Percentiles rank a stretch among this genome's conserved stretches.
phyloP scores from a whole-genome alignment of 768 basidiomycete species.

The Russula olivacea region DNA sequence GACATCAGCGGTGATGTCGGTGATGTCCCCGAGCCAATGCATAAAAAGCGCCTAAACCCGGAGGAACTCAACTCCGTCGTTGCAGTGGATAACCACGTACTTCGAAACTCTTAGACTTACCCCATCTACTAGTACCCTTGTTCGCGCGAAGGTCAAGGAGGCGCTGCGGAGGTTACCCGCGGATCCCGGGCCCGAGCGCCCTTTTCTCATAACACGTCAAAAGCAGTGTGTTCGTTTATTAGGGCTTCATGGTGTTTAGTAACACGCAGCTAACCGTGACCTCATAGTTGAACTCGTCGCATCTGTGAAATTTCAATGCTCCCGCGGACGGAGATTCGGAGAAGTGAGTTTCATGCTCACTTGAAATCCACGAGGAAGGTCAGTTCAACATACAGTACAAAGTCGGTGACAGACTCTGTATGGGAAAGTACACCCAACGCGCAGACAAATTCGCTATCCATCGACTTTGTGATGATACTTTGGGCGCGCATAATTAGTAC shows the following conservation, averaged over 20 bases:
- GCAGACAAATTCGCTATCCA: constrained; percentile 18
- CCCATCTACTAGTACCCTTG: constrained; percentile 1
- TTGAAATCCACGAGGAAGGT: constrained; percentile 16
- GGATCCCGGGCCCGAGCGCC: constrained; percentile 10
- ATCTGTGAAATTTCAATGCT: no score
- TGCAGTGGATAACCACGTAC: constrained; percentile 3
- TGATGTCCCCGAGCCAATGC: neutral
- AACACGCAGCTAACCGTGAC: constrained; percentile 20
- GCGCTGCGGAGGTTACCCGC: constrained; percentile 18
- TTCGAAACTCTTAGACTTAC: constrained; percentile 7
- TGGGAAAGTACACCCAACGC: constrained; percentile 9
- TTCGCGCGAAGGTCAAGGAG: constrained; percentile 18
- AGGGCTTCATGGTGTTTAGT: constrained; percentile 6
- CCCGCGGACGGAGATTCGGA: neutral
- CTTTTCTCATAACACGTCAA: constrained; percentile 13
- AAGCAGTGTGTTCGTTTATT: constrained; percentile 20
- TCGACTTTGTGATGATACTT: constrained; percentile 15
- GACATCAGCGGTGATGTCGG: constrained; percentile 10
- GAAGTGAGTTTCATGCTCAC: neutral
- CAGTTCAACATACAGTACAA: constrained; percentile 12
- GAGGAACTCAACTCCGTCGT: constrained; percentile 20
- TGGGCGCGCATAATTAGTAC: neutral
- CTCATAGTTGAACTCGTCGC: no score
- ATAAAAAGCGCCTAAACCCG: constrained; percentile 5
- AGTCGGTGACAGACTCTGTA: constrained; percentile 1